Base-by-base conservation (phyloP, 306 rosid genomes). In the Cicer chorassanicum region DNA sequence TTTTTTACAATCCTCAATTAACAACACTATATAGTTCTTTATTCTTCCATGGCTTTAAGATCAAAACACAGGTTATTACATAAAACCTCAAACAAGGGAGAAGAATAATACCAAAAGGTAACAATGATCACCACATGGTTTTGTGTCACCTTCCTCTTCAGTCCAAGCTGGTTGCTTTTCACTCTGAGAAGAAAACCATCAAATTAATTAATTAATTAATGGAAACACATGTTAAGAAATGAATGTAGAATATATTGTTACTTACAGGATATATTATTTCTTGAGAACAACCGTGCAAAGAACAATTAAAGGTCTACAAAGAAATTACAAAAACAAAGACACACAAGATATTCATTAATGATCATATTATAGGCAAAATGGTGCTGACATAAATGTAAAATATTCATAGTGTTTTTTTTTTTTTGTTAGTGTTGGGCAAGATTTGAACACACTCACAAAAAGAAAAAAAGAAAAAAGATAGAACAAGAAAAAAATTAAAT, bases 71-170 rank as follows among this genome's bases (percentile, higher is more conserved):
- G 1, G 18, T 16, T 16, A 16, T 16, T 16, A 19, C 21, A 19
- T 19, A 19, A 19, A 19, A 68, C 42, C 44, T 73, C n/a, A 62
- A 40, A 59, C 19, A 54, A 79, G 66, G 60, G 70, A 53, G 70
- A 65, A 19, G 43, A 80, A 68, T 77, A 82, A 62, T 87, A 90
- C 98, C 91, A 2, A 49, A 74, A 93, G 93, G 86, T 84, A 84
- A 77, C 97, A 93, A 2, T 84, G 88, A 68, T 86, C 89, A 83
- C 92, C 81, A 83, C 98, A 93, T 76, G 98, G 98, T 65, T 76
- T 82, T 82, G 73, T 49, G 45, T 81, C 83, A 59, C 67, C 90
- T 63, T 91, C 96, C 45, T 80, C 87, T 50, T 82, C 90, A 15
- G 84, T 78, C 92, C 96, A 89, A 82, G 73, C 72, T 44, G 75